These are phyloP conservation scores for Raffaelea ambrosiae DNA, from an alignment of 2,329 filamentous ascomycete species.

Conservation along the genomic window DNA sequence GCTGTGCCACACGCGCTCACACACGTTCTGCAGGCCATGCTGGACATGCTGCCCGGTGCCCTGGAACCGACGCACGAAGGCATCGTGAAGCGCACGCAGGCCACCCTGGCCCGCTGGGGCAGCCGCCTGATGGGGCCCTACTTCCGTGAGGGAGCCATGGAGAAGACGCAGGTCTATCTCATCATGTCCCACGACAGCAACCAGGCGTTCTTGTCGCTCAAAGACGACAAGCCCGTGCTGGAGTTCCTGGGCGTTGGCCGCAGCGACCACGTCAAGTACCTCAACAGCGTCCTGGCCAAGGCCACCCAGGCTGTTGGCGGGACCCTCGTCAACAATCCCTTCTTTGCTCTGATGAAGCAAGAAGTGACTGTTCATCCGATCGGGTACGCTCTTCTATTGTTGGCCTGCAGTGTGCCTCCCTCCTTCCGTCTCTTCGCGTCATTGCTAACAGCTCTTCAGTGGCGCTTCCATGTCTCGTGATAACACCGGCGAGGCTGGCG, in stretches of 20 bases:
- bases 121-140: conserved; percentile 53
- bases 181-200: conserved; percentile 61
- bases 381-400: conserved; percentile 30
- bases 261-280: conserved; percentile 42
- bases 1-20: conserved; percentile 49
- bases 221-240: conserved; percentile 50
- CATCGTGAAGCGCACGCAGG: conserved; percentile 32
- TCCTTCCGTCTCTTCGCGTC: neutral
- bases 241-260: conserved; percentile 51
- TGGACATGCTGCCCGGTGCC: conserved; percentile 45
- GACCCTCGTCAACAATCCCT: conserved; percentile 50
- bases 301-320: conserved; percentile 52
- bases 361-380: conserved; percentile 60
- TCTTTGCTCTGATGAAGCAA: conserved; percentile 44
- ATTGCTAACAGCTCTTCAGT: conserved; percentile 1
- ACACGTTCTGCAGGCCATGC: conserved; percentile 45
- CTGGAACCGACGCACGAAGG: conserved; percentile 27
- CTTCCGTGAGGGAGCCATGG: conserved; percentile 43
- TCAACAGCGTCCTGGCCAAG: conserved; percentile 42
- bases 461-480: conserved; percentile 56
- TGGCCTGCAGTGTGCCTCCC: neutral
- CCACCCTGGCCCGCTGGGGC: conserved; percentile 37
- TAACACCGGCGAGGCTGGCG: conserved; percentile 47
- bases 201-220: conserved; percentile 50
- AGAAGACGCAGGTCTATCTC: conserved; percentile 54